Evolutionary conservation across 2,329 filamentous ascomycete genomes (phyloP).

Genomic region (Talaromyces sp.): DNA sequence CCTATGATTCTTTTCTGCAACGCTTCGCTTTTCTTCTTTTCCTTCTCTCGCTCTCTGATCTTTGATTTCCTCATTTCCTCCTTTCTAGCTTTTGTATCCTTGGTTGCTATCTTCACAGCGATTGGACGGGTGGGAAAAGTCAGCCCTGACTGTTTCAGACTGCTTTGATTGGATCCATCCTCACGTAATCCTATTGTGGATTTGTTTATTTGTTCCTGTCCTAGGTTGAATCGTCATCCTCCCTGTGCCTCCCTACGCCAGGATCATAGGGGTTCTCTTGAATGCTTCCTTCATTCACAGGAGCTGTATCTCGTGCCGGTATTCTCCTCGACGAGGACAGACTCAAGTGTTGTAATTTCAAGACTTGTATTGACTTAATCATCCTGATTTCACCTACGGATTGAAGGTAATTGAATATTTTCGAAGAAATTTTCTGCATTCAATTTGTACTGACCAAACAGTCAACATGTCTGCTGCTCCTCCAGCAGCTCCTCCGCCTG

Average conservation of each 20-base stretch:
- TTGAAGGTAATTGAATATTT: not conserved
- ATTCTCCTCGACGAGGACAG: not conserved
- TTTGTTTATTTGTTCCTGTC: slow-evolving; percentile 1
- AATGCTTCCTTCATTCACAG: slow-evolving; percentile 5
- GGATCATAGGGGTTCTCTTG: not conserved
- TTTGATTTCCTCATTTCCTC: not conserved
- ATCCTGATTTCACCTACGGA: not conserved
- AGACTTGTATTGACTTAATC: not conserved
- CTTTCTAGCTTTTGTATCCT: not conserved
- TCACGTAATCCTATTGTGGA: not conserved
- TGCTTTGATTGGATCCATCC: not conserved
- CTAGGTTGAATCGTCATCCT: not conserved
- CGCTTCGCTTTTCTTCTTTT: slow-evolving; percentile 6
- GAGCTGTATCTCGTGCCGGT: not conserved
- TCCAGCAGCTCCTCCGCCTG: slow-evolving; percentile 32
- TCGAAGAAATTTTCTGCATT: not conserved
- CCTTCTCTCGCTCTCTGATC: not conserved
- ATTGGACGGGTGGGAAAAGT: not conserved
- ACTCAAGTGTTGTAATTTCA: not conserved
- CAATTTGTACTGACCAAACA: not conserved
- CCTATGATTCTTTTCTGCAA: slow-evolving; percentile 4
- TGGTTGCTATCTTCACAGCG: not conserved
- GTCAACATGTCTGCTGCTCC: slow-evolving; percentile 35
- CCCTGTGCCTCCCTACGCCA: not conserved
- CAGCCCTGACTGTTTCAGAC: not conserved